These are phyloP conservation scores for Mycena sanguinolenta DNA, from an alignment of 768 basidiomycete genomes.

Conservation along the genomic window DNA sequence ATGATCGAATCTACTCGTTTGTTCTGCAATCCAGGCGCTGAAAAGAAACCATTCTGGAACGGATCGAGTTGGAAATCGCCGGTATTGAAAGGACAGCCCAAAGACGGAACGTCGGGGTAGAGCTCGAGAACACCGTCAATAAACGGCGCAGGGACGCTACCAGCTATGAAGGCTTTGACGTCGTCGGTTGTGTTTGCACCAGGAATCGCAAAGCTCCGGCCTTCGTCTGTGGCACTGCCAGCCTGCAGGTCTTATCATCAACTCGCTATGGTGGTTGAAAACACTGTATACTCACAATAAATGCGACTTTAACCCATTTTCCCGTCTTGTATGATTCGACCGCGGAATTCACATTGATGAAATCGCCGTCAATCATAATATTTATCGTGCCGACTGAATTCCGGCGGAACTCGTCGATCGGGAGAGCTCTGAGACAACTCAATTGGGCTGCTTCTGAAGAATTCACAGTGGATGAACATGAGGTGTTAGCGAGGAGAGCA, in stretches of 20 bases:
- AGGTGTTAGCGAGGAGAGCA: constrained; percentile 27
- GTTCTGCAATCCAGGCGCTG: constrained; percentile 21
- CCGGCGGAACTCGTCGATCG: constrained; percentile 34
- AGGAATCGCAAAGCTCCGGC: neutral
- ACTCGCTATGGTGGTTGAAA: neutral
- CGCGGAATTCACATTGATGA: constrained; percentile 20
- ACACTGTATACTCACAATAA: constrained; percentile 17
- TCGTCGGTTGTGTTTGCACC: constrained; percentile 32
- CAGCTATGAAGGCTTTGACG: constrained; percentile 9
- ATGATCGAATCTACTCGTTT: constrained; percentile 31
- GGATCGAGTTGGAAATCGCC: constrained; percentile 30
- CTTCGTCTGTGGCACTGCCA: constrained; percentile 36
- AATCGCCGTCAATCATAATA: constrained; percentile 31
- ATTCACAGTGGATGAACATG: constrained; percentile 25
- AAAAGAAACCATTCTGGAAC: constrained; percentile 9
- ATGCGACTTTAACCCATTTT: constrained; percentile 29
- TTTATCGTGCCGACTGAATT: constrained; percentile 22
- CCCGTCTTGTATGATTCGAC: constrained; percentile 28
- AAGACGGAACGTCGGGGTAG: constrained; percentile 28
- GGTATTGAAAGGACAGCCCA: constrained; percentile 37
- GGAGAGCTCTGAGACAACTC: constrained; percentile 28
- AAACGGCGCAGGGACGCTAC: constrained; percentile 15
- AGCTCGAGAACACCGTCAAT: constrained; percentile 18
- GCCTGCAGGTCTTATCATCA: constrained; percentile 6
- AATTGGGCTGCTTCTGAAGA: constrained; percentile 21